Evolutionary conservation across 345 rosid species (phyloP).

Genomic region (Aethionema arabicum): DNA sequence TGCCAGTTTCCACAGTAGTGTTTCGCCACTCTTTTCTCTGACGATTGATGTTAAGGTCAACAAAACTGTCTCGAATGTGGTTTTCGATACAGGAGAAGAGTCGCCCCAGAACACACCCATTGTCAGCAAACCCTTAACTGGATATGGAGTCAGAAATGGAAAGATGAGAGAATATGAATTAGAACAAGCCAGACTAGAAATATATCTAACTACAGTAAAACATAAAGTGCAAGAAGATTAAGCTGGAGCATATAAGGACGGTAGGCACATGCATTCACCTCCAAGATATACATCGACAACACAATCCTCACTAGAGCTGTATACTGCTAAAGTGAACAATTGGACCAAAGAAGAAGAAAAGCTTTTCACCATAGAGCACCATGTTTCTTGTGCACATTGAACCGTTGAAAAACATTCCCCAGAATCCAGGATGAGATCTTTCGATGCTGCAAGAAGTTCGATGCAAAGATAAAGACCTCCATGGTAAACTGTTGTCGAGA

Average conservation of each 20-base stretch:
- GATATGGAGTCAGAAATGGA: conserved; percentile 30
- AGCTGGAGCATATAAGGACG: conserved; percentile 20
- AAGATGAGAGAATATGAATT: conserved; percentile 3
- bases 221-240: conserved; percentile 1
- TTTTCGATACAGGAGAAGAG: conserved; percentile 47
- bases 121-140: conserved; percentile 84
- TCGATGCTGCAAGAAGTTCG: conserved; percentile 68
- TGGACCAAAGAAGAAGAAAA: conserved; percentile 49
- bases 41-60: conserved; percentile 51
- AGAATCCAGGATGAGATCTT: conserved; percentile 49
- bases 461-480: conserved; percentile 72
- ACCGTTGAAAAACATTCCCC: conserved; percentile 29
- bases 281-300: conserved; percentile 51
- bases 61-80: conserved; percentile 66
- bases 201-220: conserved; percentile 13
- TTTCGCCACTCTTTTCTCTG: conserved; percentile 43
- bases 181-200: conserved; percentile 13
- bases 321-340: conserved; percentile 46
- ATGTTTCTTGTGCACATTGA: conserved; percentile 43
- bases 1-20: conserved; percentile 59
- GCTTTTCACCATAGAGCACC: conserved; percentile 49
- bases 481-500: conserved; percentile 43
- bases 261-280: conserved; percentile 54
- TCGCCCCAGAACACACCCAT: conserved; percentile 62
- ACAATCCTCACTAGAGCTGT: conserved; percentile 30